Conservation (phyloP, 148 eudicot genomes). For the Hydrangea macrophylla region DNA sequence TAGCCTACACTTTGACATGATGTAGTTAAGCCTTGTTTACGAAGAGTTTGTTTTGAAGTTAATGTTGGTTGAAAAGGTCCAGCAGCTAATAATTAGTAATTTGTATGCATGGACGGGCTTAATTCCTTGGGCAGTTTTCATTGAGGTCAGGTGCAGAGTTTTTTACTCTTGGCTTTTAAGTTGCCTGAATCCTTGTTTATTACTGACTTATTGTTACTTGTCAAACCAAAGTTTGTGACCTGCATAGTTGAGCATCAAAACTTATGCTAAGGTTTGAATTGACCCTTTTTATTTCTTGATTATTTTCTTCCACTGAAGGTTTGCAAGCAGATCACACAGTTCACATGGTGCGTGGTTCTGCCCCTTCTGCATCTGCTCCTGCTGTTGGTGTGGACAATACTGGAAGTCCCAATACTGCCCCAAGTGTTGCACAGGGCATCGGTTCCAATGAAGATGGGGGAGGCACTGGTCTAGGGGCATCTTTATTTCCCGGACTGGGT, state of each 20-base stretch:
- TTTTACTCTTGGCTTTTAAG: background rate
- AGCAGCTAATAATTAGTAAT: no score
- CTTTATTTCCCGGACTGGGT: conserved; percentile 75
- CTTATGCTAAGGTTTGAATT: conserved; percentile 4
- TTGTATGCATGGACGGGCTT: no score
- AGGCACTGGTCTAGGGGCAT: conserved; percentile 55
- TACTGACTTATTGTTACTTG: background rate
- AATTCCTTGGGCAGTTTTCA: no score
- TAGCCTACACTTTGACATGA: no score
- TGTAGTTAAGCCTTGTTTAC: no score
- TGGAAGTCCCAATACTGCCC: conserved; percentile 31
- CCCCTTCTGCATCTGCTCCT: conserved; percentile 46
- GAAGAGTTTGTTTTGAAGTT: no score
- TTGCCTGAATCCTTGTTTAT: no score
- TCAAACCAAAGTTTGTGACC: conserved; percentile 11
- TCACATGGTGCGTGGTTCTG: conserved; percentile 80
- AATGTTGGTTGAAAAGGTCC: no score
- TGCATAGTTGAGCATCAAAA: background rate
- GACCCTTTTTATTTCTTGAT: background rate
- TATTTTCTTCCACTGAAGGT: conserved; percentile 33
- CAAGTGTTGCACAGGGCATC: conserved; percentile 32
- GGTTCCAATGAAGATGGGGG: conserved; percentile 46
- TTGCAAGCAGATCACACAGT: conserved; percentile 78
- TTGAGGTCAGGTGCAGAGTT: background rate
- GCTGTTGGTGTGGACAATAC: conserved; percentile 30